Percentiles rank a stretch among this genome's conserved stretches.
phyloP scores from a whole-genome alignment of 352 stramenopile genomes.

The Globisporangium iwayamae region DNA sequence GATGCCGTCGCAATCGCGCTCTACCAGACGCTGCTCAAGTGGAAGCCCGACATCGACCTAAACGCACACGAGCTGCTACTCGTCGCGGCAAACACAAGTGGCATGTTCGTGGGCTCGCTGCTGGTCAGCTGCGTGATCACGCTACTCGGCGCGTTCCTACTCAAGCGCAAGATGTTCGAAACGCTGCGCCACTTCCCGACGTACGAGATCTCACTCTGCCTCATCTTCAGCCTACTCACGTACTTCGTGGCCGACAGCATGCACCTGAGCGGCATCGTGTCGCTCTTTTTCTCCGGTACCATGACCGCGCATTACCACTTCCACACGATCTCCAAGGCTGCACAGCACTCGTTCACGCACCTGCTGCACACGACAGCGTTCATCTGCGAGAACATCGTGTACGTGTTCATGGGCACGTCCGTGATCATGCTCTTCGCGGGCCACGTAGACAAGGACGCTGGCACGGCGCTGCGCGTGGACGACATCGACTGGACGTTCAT shows the following conservation, averaged over 20 bases:
- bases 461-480: slow-evolving; percentile 57
- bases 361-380: slow-evolving; percentile 81
- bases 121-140: slow-evolving; percentile 69
- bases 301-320: slow-evolving; percentile 89
- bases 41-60: slow-evolving; percentile 70
- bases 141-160: slow-evolving; percentile 64
- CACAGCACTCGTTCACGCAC: slow-evolving; percentile 82
- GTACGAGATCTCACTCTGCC: slow-evolving; percentile 84
- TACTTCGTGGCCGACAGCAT: slow-evolving; percentile 81
- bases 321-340: slow-evolving; percentile 77
- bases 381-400: slow-evolving; percentile 81
- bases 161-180: slow-evolving; percentile 70
- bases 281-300: slow-evolving; percentile 91
- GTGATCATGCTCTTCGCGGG: slow-evolving; percentile 82
- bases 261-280: slow-evolving; percentile 90
- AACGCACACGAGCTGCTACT: slow-evolving; percentile 55
- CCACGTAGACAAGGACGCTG: slow-evolving; percentile 52
- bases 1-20: slow-evolving; percentile 92
- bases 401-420: slow-evolving; percentile 86
- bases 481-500: slow-evolving; percentile 85
- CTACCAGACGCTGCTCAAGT: slow-evolving; percentile 91
- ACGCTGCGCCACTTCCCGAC: slow-evolving; percentile 77
- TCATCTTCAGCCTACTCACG: slow-evolving; percentile 85
- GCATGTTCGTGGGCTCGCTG: slow-evolving; percentile 81
- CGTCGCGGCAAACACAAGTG: slow-evolving; percentile 60